phyloP scores from a whole-genome alignment of 2,329 filamentous ascomycete species.

The Pestalotiopsis sp. region DNA sequence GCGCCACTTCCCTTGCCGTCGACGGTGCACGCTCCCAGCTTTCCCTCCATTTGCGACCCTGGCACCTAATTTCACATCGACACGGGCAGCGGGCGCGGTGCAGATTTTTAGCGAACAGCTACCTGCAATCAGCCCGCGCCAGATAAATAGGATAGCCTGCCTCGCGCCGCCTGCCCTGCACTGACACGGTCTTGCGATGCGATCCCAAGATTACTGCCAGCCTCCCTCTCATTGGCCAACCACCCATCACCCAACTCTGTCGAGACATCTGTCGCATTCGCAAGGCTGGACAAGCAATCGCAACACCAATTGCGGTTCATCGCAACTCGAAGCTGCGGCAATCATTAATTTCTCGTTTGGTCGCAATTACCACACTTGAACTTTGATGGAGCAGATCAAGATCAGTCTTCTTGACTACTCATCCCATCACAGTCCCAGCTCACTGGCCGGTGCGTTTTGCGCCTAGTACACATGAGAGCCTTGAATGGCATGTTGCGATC shows the following conservation, averaged over 20 bases:
- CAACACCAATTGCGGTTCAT: not conserved
- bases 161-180: conserved; percentile 9
- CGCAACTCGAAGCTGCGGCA: not conserved
- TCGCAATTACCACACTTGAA: not conserved
- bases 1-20: conserved; percentile 8
- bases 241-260: conserved; percentile 15
- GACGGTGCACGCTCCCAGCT: conserved; percentile 5
- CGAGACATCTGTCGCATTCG: conserved; percentile 22
- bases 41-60: conserved; percentile 7
- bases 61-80: conserved; percentile 16
- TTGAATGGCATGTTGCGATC: too few relatives aligned
- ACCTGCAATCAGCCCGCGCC: not conserved
- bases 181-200: conserved; percentile 17
- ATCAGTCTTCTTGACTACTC: not conserved
- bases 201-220: conserved; percentile 15
- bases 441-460: not conserved
- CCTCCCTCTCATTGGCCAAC: conserved; percentile 19
- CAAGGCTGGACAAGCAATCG: conserved; percentile 20
- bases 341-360: not conserved
- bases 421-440: not conserved
- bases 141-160: conserved; percentile 19
- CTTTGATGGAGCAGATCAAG: not conserved
- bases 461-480: not conserved
- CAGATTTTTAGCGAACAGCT: conserved; percentile 1
- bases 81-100: not conserved